These are phyloP conservation scores for Excoecaria cochinchinensis DNA, from an alignment of 345 rosid genomes.

Conservation along the genomic window DNA sequence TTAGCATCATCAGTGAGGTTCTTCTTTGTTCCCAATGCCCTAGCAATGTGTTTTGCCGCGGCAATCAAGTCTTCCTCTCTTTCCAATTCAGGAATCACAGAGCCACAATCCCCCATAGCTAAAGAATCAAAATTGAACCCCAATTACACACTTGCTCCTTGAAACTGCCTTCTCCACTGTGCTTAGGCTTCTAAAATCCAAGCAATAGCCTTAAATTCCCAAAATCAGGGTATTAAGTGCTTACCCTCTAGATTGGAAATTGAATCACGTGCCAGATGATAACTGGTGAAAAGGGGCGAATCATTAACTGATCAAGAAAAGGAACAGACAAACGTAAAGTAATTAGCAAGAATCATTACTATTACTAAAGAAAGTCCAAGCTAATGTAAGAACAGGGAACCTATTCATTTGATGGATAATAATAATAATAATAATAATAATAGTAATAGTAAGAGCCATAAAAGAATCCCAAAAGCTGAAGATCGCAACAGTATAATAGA, in stretches of 20 bases:
- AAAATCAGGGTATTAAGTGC: constrained; percentile 4
- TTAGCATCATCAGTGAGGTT: constrained; percentile 56
- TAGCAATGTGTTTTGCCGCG: constrained; percentile 55
- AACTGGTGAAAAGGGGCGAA: constrained; percentile 3
- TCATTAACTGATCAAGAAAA: not conserved
- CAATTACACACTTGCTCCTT: not conserved
- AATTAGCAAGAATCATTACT: not conserved
- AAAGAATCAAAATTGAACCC: constrained; percentile 13
- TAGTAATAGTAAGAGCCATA: not conserved
- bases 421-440: not conserved
- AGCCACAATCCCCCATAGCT: constrained; percentile 50
- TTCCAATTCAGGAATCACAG: constrained; percentile 29
- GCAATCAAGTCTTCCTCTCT: constrained; percentile 64
- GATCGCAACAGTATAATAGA: not conserved
- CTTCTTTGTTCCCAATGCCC: constrained; percentile 56
- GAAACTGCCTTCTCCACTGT: not conserved
- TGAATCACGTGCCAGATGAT: not conserved
- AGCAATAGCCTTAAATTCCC: not conserved
- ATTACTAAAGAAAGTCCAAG: not conserved
- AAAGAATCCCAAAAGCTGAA: not conserved
- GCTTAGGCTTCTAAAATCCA: not conserved
- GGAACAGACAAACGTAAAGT: not conserved
- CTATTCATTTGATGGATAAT: not conserved
- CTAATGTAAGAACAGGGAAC: not conserved
- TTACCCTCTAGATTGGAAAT: not conserved